A percentile compares a stretch with the other conserved stretches of the same genome.
These are phyloP conservation scores for Aspergillus ruber DNA, from an alignment of 2,329 filamentous ascomycete genomes.

Conservation along the genomic window DNA sequence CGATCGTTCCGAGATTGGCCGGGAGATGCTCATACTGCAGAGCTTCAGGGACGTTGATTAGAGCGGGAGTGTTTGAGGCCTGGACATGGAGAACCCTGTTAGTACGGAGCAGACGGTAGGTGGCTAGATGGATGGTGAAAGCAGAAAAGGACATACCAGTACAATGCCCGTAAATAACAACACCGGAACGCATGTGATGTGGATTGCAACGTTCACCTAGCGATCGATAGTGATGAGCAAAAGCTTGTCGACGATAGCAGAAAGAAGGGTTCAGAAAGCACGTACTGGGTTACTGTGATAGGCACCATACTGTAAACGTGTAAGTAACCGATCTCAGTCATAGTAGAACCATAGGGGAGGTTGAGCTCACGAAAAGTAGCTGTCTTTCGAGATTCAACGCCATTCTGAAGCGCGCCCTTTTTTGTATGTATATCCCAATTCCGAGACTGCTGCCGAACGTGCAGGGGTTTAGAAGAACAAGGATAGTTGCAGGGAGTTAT, in stretches of 20 bases:
- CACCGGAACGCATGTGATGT: constrained; percentile 58
- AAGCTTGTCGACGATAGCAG: constrained; percentile 10
- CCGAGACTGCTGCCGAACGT: background rate
- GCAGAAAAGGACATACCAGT: constrained; percentile 39
- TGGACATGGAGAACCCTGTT: constrained; percentile 19
- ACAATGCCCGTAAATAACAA: constrained; percentile 55
- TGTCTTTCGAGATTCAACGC: constrained; percentile 60
- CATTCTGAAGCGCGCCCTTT: constrained; percentile 23
- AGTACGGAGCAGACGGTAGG: background rate
- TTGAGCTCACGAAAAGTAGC: constrained; percentile 54
- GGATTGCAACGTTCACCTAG: constrained; percentile 60
- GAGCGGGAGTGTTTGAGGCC: constrained; percentile 51
- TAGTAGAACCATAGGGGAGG: constrained; percentile 2
- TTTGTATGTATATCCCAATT: background rate
- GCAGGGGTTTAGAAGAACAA: background rate
- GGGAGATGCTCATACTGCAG: constrained; percentile 53
- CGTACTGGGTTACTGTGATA: constrained; percentile 60
- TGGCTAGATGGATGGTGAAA: background rate
- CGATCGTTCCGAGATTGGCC: constrained; percentile 54
- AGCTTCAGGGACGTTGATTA: constrained; percentile 49
- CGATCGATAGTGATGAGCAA: constrained; percentile 4
- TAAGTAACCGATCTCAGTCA: background rate
- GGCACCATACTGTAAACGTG: constrained; percentile 52
- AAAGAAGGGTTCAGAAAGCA: constrained; percentile 7
- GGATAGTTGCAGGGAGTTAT: background rate